Evolutionary conservation across 306 rosid genomes (phyloP), one percentile per base, ranked within the genome.

Genomic region (Vigna nakashimae): DNA sequence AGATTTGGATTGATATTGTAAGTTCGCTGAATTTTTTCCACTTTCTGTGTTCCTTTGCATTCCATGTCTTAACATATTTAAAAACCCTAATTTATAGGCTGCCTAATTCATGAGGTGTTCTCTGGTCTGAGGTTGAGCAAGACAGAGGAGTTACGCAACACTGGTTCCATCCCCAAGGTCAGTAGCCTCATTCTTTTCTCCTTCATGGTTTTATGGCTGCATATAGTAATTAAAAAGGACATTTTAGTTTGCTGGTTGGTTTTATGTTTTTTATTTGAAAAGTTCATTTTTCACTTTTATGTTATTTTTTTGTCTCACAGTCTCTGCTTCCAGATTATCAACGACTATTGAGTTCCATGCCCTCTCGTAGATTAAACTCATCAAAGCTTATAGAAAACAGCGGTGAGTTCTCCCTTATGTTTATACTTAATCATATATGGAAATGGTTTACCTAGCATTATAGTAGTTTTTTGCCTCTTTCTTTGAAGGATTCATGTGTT

Each of bases 271-370:
- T 80, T 65, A 68, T 74, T 69, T 42, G 68, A 58, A 79, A 56
- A 83, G 74, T 84, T 80, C 64, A 79, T 80, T 90, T 64, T 85
- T 88, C 87, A 88, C 84, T 83, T 81, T 60, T 69, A 65, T 87
- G 66, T 84, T 71, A 59, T 64, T 80, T 80, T 80, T 84, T 76
- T 87, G 88, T 76, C 87, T 86, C 87, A 71, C 93, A 96, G 99
- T 82, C 99, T 88, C 89, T 96, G 84, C 97, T 92, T 92, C 98
- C 96, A 90, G 98, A 96, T 90, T 96, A 92, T 89, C 99, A 96
- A 87, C 94, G 99, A 84, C 90, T 96, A 59, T 79, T 96, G 85
- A 92, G 99, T 84, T 88, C 99, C 88, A 76, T 70, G 77, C 99
- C 97, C 79, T 85, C 98, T 82, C 98, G 98, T 80, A 92, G 99